These are phyloP conservation scores for Dalbergia cultrata DNA, from an alignment of 306 rosid genomes.

Conservation along the genomic window DNA sequence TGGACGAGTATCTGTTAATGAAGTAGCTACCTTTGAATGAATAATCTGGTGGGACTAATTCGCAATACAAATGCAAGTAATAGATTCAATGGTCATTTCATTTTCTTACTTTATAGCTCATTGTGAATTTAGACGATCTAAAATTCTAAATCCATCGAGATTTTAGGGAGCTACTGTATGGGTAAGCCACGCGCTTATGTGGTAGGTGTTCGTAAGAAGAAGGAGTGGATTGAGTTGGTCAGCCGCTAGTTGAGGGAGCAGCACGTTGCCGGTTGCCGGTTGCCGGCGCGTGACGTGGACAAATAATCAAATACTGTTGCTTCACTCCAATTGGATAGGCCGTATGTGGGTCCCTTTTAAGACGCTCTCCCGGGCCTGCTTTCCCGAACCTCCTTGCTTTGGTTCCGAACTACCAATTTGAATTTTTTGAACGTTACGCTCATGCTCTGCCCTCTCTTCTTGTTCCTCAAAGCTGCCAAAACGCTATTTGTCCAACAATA, in stretches of 20 bases:
- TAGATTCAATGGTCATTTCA: too few species aligned
- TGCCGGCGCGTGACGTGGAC: slow-evolving; percentile 38
- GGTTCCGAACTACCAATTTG: slow-evolving; percentile 61
- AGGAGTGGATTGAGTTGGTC: slow-evolving; percentile 25
- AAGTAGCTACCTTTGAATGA: too few species aligned
- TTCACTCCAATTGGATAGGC: not conserved
- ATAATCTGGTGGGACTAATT: too few species aligned
- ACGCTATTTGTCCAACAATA: not conserved
- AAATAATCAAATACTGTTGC: too few species aligned
- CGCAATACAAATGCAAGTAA: too few species aligned
- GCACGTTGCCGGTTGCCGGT: slow-evolving; percentile 14
- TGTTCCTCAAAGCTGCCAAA: not conserved
- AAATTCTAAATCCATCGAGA: too few species aligned
- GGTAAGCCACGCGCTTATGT: slow-evolving; percentile 49
- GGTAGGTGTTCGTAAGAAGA: slow-evolving; percentile 20
- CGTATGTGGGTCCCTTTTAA: slow-evolving; percentile 56
- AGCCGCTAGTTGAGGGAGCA: not conserved
- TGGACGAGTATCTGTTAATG: too few species aligned
- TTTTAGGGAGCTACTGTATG: not conserved
- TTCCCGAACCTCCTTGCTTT: slow-evolving; percentile 53
- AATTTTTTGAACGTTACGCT: slow-evolving; percentile 76
- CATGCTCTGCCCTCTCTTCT: slow-evolving; percentile 16
- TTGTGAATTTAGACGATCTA: too few species aligned
- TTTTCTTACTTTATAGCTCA: too few species aligned
- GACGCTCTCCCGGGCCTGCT: slow-evolving; percentile 64